Evolutionary conservation across 345 rosid species (phyloP).

Genomic region (Melaleuca alternifolia): DNA sequence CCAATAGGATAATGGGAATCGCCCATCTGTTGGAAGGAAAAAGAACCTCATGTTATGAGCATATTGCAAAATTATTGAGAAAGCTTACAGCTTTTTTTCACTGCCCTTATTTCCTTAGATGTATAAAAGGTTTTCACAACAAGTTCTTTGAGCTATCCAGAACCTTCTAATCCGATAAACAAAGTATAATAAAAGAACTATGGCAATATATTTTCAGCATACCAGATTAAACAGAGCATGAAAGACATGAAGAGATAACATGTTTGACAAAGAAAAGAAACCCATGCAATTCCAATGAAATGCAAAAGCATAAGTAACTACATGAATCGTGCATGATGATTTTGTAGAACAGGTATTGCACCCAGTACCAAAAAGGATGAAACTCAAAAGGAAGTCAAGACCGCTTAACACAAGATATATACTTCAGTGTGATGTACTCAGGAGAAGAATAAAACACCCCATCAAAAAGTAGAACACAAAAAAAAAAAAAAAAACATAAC

Average conservation of each 20-base stretch:
- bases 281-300: neutral
- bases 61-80: neutral
- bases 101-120: neutral
- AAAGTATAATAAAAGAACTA: neutral
- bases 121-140: neutral
- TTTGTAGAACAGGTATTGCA: neutral
- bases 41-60: neutral
- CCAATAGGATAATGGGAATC: conserved; percentile 46
- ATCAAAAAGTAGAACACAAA: neutral
- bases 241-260: neutral
- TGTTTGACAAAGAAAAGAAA: neutral
- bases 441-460: neutral
- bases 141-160: neutral
- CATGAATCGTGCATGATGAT: neutral
- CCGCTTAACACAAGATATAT: neutral
- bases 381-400: neutral
- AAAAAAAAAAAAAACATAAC: no score
- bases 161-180: neutral
- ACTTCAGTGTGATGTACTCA: neutral
- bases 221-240: neutral
- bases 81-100: neutral
- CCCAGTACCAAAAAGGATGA: neutral
- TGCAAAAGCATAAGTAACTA: neutral
- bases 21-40: conserved; percentile 71
- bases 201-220: neutral